Evolutionary conservation across 345 rosid species (phyloP).

Genomic region (Fremontodendron californicum): DNA sequence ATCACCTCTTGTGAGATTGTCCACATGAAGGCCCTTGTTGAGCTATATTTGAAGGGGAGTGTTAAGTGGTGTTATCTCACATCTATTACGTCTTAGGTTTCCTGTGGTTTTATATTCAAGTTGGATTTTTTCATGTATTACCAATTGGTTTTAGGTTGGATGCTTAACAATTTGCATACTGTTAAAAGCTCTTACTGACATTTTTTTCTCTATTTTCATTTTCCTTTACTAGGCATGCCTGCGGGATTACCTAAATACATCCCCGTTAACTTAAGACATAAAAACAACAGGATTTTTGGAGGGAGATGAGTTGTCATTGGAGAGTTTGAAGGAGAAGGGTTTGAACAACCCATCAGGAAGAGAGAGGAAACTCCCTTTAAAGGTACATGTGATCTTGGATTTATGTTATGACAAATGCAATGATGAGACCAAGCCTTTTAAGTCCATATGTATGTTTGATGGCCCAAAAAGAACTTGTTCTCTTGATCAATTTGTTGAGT

Average conservation of each 20-base stretch:
- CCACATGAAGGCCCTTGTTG: too few species aligned
- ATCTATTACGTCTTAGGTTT: too few species aligned
- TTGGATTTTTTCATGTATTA: too few species aligned
- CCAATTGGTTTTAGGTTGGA: too few species aligned
- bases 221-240: conserved; percentile 62
- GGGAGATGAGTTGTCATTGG: conserved; percentile 89
- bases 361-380: conserved; percentile 81
- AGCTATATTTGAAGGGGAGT: too few species aligned
- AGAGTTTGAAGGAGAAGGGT: conserved; percentile 67
- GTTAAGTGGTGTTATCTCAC: too few species aligned
- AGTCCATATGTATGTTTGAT: neutral
- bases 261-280: conserved; percentile 71
- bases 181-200: conserved; percentile 13
- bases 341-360: conserved; percentile 93
- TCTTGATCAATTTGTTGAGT: neutral
- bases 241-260: conserved; percentile 74
- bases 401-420: neutral
- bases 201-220: conserved; percentile 1
- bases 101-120: too few species aligned
- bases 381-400: conserved; percentile 38
- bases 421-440: neutral
- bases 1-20: too few species aligned
- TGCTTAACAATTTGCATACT: neutral
- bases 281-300: conserved; percentile 73
- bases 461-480: neutral